Base-by-base conservation (phyloP, 2,329 filamentous ascomycete species). In the Exophiala lecanii-corni region DNA sequence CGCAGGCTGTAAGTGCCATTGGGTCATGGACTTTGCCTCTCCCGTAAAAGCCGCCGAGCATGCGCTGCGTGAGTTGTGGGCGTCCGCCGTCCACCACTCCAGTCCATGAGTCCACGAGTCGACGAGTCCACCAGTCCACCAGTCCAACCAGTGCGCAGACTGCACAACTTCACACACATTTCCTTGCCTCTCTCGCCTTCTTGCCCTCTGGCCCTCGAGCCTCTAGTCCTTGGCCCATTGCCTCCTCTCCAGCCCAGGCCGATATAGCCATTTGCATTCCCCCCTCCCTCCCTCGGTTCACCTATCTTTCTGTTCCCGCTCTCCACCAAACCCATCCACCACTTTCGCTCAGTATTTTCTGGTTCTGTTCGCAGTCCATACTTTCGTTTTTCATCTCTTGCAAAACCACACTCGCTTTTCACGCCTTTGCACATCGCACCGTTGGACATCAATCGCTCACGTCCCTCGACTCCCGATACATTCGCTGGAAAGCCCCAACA, bases 351-450 rank as follows among this genome's bases (percentile, higher is more conserved):
- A 36, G 32, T 35, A 46, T 39, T 39, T 51, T 44, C 43, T 49
- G 52, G 52, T 33, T 50, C 54, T 56, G 52, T 54, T 55, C 50
- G 52, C 54, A 56, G 54, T 42, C 50, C 51, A 50, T 49, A 53
- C 54, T 46, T 55, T 56, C 54, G 52, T 56, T 56, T 44, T 41
- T 32, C 20, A 42, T n/a, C n/a, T n/a, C n/a, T n/a, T n/a, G n/a
- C n/a, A n/a, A n/a, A 32, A 49, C 28, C 45, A 51, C 52, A 51
- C 43, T 55, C 54, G 51, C 52, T 56, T 49, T 49, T 37, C 38
- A 52, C 45, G 48, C 39, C 41, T 48, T 39, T 47, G 49, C 36
- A 43, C 41, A 30, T 43, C 38, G 31, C 23, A 36, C 54, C 49
- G 49, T 51, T 45, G 46, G 47, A 55, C 45, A 47, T 53, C 53